Conservation (phyloP, 148 eudicot species). For the Nepenthes mirabilis region DNA sequence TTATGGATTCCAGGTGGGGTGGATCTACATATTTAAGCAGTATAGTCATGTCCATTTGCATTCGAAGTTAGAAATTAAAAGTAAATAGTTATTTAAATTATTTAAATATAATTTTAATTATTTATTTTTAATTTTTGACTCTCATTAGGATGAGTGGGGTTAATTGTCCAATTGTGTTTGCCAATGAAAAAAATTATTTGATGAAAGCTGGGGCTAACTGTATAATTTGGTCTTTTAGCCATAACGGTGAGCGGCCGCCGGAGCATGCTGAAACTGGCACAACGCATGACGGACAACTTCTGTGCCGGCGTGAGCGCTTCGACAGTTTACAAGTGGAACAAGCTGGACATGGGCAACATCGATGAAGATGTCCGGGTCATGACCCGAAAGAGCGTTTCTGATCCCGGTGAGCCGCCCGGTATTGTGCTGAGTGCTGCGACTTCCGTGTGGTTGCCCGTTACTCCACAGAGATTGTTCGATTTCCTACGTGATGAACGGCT, state of each 20-base stretch:
- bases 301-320: slow-evolving; percentile 82
- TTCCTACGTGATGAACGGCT: slow-evolving; percentile 75
- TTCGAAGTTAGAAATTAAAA: too few relatives aligned
- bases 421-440: slow-evolving; percentile 82
- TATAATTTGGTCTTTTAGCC: slow-evolving; percentile 9
- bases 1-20: too few relatives aligned
- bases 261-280: slow-evolving; percentile 80
- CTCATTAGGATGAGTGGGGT: too few relatives aligned
- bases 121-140: too few relatives aligned
- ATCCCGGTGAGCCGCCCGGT: slow-evolving; percentile 91
- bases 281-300: slow-evolving; percentile 78
- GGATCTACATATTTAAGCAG: too few relatives aligned
- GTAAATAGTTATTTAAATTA: too few relatives aligned
- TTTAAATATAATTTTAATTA: too few relatives aligned
- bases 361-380: slow-evolving; percentile 76
- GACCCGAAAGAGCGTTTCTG: slow-evolving; percentile 80
- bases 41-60: too few relatives aligned
- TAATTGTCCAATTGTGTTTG: too few relatives aligned
- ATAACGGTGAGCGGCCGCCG: slow-evolving; percentile 61
- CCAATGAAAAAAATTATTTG: too few relatives aligned
- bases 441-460: slow-evolving; percentile 81
- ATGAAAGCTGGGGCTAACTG: too few relatives aligned
- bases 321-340: slow-evolving; percentile 88
- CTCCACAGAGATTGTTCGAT: slow-evolving; percentile 71
- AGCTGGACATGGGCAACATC: slow-evolving; percentile 49